Evolutionary conservation across 768 basidiomycete species (phyloP).

Genomic region (Lenzites betulinus): DNA sequence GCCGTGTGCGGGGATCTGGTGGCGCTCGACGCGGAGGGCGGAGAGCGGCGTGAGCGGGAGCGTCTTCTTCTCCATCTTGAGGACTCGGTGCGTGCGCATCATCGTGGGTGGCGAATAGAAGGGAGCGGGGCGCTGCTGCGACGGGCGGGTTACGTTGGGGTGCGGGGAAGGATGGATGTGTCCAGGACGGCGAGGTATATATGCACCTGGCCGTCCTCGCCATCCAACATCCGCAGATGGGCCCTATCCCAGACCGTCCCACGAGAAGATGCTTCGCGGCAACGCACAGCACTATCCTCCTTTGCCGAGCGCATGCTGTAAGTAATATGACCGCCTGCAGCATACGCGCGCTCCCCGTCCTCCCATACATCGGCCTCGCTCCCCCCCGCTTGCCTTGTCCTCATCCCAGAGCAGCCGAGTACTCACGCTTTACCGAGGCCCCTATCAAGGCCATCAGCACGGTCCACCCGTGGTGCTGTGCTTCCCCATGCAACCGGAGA

Average conservation of each 20-base stretch:
- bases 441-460: slow-evolving; percentile 9
- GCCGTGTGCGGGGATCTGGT: slow-evolving; percentile 37
- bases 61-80: slow-evolving; percentile 12
- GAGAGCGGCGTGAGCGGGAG: slow-evolving; percentile 27
- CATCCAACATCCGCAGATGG: neutral
- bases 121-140: neutral
- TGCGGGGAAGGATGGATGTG: neutral
- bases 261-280: slow-evolving; percentile 5
- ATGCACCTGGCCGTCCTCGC: neutral
- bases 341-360: neutral
- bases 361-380: neutral
- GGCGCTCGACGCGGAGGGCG: slow-evolving; percentile 30
- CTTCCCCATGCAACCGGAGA: too few relatives aligned
- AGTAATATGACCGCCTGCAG: neutral
- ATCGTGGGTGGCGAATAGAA: too few relatives aligned
- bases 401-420: neutral
- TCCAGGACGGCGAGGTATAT: neutral
- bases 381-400: neutral
- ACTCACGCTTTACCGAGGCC: slow-evolving; percentile 3
- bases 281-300: slow-evolving; percentile 7
- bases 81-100: neutral
- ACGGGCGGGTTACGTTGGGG: neutral
- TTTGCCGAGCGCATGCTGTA: neutral
- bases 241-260: neutral
- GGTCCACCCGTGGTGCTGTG: neutral